Evolutionary conservation across 495 filamentous ascomycete genomes (phyloP).

Genomic region (Penicillium canariense): DNA sequence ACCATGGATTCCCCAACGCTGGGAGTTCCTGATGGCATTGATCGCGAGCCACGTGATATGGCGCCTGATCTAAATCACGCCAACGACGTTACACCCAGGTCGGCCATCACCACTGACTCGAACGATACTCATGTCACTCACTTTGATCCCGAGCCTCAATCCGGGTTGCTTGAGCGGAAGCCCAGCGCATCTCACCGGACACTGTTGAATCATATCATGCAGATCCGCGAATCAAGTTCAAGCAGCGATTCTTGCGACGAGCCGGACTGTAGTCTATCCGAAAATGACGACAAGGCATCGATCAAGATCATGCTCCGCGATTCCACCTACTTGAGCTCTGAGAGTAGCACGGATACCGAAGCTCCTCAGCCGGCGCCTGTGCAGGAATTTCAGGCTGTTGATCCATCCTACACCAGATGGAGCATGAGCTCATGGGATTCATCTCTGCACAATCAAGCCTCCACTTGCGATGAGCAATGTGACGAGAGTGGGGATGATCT

Average conservation of each 20-base stretch:
- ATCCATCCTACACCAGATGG: slow-evolving; percentile 41
- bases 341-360: slow-evolving; percentile 31
- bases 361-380: slow-evolving; percentile 25
- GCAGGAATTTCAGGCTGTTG: slow-evolving; percentile 15
- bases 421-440: slow-evolving; percentile 55
- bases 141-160: slow-evolving; percentile 70
- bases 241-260: slow-evolving; percentile 49
- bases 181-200: slow-evolving; percentile 41
- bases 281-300: slow-evolving; percentile 54
- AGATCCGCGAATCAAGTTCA: slow-evolving; percentile 47
- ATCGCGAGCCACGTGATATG: slow-evolving; percentile 27
- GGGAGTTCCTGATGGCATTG: slow-evolving; percentile 61
- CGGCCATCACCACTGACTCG: slow-evolving; percentile 43
- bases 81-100: slow-evolving; percentile 40
- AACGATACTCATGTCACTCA: slow-evolving; percentile 60
- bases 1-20: slow-evolving; percentile 66
- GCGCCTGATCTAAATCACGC: slow-evolving; percentile 44
- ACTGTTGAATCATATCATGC: slow-evolving; percentile 51
- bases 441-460: slow-evolving; percentile 42
- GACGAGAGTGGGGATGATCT: slow-evolving; percentile 35
- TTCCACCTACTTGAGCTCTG: slow-evolving; percentile 38
- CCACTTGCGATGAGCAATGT: slow-evolving; percentile 37
- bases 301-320: slow-evolving; percentile 60
- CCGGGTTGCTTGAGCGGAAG: slow-evolving; percentile 47
- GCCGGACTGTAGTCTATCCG: slow-evolving; percentile 51